Conservation (phyloP, 2,329 filamentous ascomycete genomes). For the Alternaria ethzedia region DNA sequence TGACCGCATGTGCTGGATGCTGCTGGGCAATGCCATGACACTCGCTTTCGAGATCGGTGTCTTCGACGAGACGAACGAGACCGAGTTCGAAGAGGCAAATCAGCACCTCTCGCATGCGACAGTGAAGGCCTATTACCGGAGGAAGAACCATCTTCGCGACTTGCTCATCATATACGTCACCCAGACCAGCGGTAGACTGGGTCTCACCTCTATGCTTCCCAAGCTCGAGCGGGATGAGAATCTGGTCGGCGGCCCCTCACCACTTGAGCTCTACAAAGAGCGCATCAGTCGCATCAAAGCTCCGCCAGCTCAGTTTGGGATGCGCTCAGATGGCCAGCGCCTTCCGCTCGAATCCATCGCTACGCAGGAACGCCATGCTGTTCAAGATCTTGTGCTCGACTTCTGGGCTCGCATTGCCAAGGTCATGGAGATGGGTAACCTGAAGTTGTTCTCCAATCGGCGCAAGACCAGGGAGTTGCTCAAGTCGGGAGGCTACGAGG, state of each 20-base stretch:
- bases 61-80: constrained; percentile 86
- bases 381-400: constrained; percentile 68
- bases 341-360: constrained; percentile 45
- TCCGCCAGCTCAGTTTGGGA: constrained; percentile 44
- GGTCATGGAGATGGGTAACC: constrained; percentile 89
- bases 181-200: constrained; percentile 89
- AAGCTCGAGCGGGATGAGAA: constrained; percentile 43
- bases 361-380: constrained; percentile 45
- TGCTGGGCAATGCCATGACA: constrained; percentile 87
- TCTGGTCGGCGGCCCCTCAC: constrained; percentile 32
- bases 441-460: constrained; percentile 84
- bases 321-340: constrained; percentile 45
- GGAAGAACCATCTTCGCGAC: constrained; percentile 81
- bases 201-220: constrained; percentile 93
- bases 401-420: constrained; percentile 95
- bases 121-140: constrained; percentile 76
- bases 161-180: constrained; percentile 89
- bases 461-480: constrained; percentile 90
- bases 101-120: constrained; percentile 57
- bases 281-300: constrained; percentile 45
- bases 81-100: constrained; percentile 57
- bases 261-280: constrained; percentile 44
- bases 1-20: constrained; percentile 98
- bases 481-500: constrained; percentile 82
- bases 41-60: constrained; percentile 93